Base-by-base conservation (phyloP, 2,329 filamentous ascomycete species). In the Pochonia chlamydosporia region DNA sequence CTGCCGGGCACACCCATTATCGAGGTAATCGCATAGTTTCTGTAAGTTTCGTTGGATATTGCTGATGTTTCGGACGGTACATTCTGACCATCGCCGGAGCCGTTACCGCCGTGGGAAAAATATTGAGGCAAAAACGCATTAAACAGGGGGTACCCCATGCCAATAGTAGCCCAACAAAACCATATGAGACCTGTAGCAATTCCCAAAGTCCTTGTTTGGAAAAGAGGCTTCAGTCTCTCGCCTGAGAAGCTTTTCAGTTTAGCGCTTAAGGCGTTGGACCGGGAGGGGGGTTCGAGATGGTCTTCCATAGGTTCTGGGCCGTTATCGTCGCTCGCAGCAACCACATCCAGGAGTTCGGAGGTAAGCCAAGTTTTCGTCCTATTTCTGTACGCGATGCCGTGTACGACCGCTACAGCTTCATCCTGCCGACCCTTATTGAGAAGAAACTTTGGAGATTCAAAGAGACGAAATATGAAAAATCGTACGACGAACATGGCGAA, bases 101-200 rank as follows among this genome's bases (percentile, higher is more conserved):
- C 67, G 23, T 79, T 76, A n/a, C n/a, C n/a, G 47, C 81, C 77
- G 30, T 59, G 64, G 21, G 82, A 79, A 49, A 95, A 79, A 60
- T 93, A 93, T 56, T 93, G 87, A 0, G 89, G 89, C n/a, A 95
- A 75, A 67, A 95, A 95, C 44, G 87, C 85, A 64, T 93, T 93
- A 76, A 92, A 95, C 2, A 95, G 78, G 1, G 88, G 89, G 59
- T 92, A 95, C 3, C 84, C 88, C 81, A 95, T 86, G 50, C 89
- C 89, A 54, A 95, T 91, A 13, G 81, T 84, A 0, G 83, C 76
- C 89, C 89, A 95, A 62, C 82, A 83, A 65, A 90, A 87, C 86
- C 86, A 90, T 41, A 92, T 71, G 20, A 82, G 66, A 3, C 54
- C 57, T 1, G 78, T 82, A 33, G 76, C 72, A 44, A 70, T 54